Evolutionary conservation across 2,329 filamentous ascomycete species (phyloP).

Genomic region (Nannizziopsis barbatae): DNA sequence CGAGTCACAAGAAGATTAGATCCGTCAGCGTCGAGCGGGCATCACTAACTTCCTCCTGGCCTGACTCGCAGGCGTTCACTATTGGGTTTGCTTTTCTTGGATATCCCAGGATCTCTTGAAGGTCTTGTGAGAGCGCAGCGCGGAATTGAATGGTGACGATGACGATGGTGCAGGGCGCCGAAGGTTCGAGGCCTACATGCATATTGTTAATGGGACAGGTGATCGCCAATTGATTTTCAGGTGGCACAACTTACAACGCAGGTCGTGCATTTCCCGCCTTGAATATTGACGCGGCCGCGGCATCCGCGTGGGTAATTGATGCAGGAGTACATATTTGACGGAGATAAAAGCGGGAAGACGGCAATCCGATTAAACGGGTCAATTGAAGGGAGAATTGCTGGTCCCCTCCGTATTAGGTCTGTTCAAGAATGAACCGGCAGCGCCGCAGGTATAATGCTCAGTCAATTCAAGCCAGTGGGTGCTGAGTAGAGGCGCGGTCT

Average conservation of each 20-base stretch:
- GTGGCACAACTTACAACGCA: constrained; percentile 33
- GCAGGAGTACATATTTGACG: constrained; percentile 36
- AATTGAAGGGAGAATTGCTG: too few relatives aligned
- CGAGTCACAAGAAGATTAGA: not conserved
- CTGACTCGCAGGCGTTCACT: not conserved
- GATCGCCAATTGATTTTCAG: not conserved
- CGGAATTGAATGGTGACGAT: constrained; percentile 30
- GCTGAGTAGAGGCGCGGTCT: too few relatives aligned
- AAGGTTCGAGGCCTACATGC: constrained; percentile 26
- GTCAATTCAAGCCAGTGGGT: too few relatives aligned
- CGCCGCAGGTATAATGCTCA: too few relatives aligned
- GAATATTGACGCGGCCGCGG: constrained; percentile 36
- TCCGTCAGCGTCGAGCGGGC: not conserved
- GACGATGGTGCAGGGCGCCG: constrained; percentile 31
- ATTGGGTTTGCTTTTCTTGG: constrained; percentile 1
- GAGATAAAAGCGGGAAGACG: not conserved
- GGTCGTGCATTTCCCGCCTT: constrained; percentile 35
- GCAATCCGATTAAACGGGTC: too few relatives aligned
- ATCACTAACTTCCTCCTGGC: not conserved
- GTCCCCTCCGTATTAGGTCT: too few relatives aligned
- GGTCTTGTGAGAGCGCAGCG: constrained; percentile 13
- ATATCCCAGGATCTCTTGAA: constrained; percentile 15
- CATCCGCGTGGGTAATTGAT: constrained; percentile 39
- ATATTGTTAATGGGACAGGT: constrained; percentile 9
- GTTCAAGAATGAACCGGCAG: too few relatives aligned